phyloP scores from a whole-genome alignment of 176 grass and related monocot species.

The Juncus effusus region DNA sequence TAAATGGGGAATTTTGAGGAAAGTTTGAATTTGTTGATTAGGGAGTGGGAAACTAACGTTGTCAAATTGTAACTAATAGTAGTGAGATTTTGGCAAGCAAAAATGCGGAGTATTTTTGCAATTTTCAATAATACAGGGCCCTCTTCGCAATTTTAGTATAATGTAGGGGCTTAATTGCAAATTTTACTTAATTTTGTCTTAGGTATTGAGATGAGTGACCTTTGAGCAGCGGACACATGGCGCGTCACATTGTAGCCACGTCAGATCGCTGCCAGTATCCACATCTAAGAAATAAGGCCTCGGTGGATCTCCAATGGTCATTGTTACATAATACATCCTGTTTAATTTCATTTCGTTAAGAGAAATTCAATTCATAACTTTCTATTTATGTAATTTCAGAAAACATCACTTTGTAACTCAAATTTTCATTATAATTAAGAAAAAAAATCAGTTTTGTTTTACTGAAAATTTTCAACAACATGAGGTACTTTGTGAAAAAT shows the following conservation, averaged over 20 bases:
- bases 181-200: no score
- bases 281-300: slow-evolving; percentile 85
- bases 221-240: slow-evolving; percentile 87
- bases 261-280: slow-evolving; percentile 91
- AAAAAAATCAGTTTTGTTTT: background rate
- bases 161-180: background rate
- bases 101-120: no score
- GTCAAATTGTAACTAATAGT: background rate
- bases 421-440: slow-evolving; percentile 3
- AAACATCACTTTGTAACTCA: background rate
- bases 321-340: slow-evolving; percentile 58
- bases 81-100: no score
- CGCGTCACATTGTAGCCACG: slow-evolving; percentile 88
- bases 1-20: background rate
- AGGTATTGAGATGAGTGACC: slow-evolving; percentile 16
- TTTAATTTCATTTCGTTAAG: slow-evolving; percentile 9
- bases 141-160: no score
- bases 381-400: background rate
- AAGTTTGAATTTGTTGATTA: background rate
- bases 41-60: no score
- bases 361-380: background rate
- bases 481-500: background rate
- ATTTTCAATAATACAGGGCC: no score
- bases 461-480: background rate
- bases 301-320: slow-evolving; percentile 77